phyloP scores from a whole-genome alignment of 2,329 filamentous ascomycete species.

The Alternaria panax region DNA sequence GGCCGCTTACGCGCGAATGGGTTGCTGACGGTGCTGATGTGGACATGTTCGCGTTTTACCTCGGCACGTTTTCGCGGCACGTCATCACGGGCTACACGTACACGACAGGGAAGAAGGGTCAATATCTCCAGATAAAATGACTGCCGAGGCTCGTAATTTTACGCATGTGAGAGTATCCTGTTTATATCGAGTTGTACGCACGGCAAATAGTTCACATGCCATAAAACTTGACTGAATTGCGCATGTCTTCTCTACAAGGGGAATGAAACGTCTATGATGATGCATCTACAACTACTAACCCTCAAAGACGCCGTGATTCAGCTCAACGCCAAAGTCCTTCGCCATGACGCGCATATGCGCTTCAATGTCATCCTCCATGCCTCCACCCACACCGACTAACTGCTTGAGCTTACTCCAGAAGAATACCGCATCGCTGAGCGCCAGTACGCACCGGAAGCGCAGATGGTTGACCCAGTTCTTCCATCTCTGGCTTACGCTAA shows the following conservation, averaged over 20 bases:
- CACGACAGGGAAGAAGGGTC: not conserved
- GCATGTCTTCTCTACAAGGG: not conserved
- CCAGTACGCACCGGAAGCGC: slow-evolving; percentile 79
- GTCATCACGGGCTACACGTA: slow-evolving; percentile 9
- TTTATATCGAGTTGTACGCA: not conserved
- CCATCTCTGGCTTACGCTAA: slow-evolving; percentile 68
- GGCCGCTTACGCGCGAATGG: not conserved
- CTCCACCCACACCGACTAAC: slow-evolving; percentile 75
- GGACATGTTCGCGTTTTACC: slow-evolving; percentile 14
- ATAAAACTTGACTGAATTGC: too few relatives aligned
- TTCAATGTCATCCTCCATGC: slow-evolving; percentile 96
- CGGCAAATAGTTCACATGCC: not conserved
- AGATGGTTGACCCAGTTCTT: slow-evolving; percentile 78
- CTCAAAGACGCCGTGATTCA: slow-evolving; percentile 88
- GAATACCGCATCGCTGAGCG: slow-evolving; percentile 81
- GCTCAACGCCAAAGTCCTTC: slow-evolving; percentile 87
- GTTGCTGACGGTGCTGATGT: not conserved
- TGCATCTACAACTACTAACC: slow-evolving; percentile 59
- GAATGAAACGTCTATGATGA: not conserved
- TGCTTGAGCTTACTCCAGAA: slow-evolving; percentile 82
- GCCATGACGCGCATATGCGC: slow-evolving; percentile 85
- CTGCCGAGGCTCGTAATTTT: not conserved
- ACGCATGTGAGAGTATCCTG: not conserved
- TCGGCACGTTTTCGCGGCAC: slow-evolving; percentile 18
- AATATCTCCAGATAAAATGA: not conserved